These are phyloP conservation scores for Bondarzewia mesenterica DNA, from an alignment of 1,284 basidiomycete genomes.

Conservation along the genomic window DNA sequence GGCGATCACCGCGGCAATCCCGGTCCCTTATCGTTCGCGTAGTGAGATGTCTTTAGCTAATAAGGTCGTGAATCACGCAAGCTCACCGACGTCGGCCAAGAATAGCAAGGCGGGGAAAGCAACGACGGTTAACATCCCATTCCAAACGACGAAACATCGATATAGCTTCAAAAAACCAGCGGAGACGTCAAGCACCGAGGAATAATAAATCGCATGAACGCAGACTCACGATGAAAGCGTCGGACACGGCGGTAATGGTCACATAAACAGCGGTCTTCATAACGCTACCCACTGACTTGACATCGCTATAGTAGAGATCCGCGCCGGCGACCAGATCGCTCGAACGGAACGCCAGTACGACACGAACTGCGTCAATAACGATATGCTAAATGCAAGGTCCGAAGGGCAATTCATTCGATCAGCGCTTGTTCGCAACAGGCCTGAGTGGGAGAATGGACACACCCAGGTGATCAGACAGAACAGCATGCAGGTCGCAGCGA, in stretches of 20 bases:
- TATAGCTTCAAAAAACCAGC: conserved; percentile 6
- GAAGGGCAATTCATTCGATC: too few species aligned
- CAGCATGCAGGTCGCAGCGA: conserved; percentile 4
- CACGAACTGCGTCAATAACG: conserved; percentile 6
- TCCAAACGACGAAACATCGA: conserved; percentile 15
- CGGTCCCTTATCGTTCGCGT: not conserved
- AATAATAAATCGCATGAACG: too few species aligned
- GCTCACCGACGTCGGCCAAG: conserved; percentile 10
- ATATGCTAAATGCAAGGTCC: conserved; percentile 4
- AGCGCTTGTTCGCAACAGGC: not conserved
- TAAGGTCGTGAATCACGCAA: not conserved
- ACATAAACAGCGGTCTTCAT: conserved; percentile 11
- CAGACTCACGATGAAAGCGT: conserved; percentile 12
- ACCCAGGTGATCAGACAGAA: conserved; percentile 12
- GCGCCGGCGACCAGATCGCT: conserved; percentile 2
- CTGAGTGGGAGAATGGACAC: not conserved
- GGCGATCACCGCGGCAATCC: not conserved
- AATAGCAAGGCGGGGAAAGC: conserved; percentile 10
- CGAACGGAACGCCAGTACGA: conserved; percentile 1
- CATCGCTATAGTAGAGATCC: not conserved
- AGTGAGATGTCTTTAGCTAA: too few species aligned
- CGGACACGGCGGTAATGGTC: conserved; percentile 9
- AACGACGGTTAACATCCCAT: conserved; percentile 3
- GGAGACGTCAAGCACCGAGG: not conserved
- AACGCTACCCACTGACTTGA: conserved; percentile 3